These are phyloP conservation scores for Casaregolazyma suthepensis DNA, from an alignment of 1,139 yeast genomes.

Conservation along the genomic window DNA sequence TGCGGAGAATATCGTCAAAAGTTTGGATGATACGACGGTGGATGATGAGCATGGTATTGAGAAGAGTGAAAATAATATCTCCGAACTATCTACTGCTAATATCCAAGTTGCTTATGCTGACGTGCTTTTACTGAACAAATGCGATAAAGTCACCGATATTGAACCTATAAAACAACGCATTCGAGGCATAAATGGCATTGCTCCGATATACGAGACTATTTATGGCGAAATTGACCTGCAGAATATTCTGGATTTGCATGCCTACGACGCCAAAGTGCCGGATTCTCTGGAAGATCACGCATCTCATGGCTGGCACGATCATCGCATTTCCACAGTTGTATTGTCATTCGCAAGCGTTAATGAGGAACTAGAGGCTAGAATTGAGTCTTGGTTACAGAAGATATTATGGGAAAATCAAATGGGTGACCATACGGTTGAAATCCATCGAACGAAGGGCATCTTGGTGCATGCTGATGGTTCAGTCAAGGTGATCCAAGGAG, in stretches of 20 bases:
- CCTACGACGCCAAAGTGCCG: slow-evolving; percentile 44
- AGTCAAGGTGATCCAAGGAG: slow-evolving; percentile 77
- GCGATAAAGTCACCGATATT: slow-evolving; percentile 44
- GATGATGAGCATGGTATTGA: slow-evolving; percentile 51
- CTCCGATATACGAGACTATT: slow-evolving; percentile 60
- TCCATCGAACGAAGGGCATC: slow-evolving; percentile 76
- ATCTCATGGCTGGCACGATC: slow-evolving; percentile 21
- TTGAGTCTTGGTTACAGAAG: slow-evolving; percentile 59
- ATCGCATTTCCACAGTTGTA: slow-evolving; percentile 57
- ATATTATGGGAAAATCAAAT: slow-evolving; percentile 59
- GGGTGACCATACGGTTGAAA: slow-evolving; percentile 41
- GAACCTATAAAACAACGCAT: slow-evolving; percentile 36
- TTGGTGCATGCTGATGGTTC: slow-evolving; percentile 39
- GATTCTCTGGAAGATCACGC: slow-evolving; percentile 18
- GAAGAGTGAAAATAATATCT: slow-evolving; percentile 17
- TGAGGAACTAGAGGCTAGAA: slow-evolving; percentile 32
- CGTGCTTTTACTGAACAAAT: slow-evolving; percentile 67
- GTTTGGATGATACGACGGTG: slow-evolving; percentile 67
- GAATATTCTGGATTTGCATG: slow-evolving; percentile 68
- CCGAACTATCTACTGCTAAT: slow-evolving; percentile 75
- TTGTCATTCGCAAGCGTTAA: slow-evolving; percentile 46
- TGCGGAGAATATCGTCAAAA: slow-evolving; percentile 57
- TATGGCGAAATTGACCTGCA: slow-evolving; percentile 66
- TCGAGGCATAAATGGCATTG: slow-evolving; percentile 55
- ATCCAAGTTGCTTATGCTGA: slow-evolving; percentile 90